These are phyloP conservation scores for Malassezia restricta DNA, from an alignment of 1,284 basidiomycete species.

Conservation along the genomic window DNA sequence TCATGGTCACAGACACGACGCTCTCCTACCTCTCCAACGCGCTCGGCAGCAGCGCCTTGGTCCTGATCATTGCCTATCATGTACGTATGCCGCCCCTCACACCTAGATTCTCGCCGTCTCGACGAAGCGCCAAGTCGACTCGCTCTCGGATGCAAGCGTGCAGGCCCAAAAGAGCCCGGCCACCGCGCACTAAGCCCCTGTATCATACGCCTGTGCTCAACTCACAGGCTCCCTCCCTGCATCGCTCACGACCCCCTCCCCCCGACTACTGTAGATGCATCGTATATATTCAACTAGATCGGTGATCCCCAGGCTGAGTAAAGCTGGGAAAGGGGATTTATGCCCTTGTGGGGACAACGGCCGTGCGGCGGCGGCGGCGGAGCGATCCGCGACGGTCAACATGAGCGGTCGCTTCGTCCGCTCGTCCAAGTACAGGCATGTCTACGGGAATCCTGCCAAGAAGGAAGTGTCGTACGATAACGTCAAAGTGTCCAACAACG, in stretches of 20 bases:
- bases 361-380: too few species aligned
- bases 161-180: background rate
- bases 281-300: constrained; percentile 13
- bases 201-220: constrained; percentile 8
- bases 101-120: constrained; percentile 12
- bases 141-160: background rate
- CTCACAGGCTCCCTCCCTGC: background rate
- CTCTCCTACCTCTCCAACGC: constrained; percentile 9
- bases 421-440: constrained; percentile 61
- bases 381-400: background rate
- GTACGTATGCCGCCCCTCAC: constrained; percentile 1
- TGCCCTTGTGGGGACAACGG: background rate
- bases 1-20: constrained; percentile 12
- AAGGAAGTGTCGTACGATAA: constrained; percentile 59
- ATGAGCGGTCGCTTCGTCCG: constrained; percentile 52
- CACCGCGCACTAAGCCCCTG: background rate
- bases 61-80: constrained; percentile 14
- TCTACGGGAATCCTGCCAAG: constrained; percentile 57
- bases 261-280: constrained; percentile 4
- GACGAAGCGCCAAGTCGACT: constrained; percentile 9
- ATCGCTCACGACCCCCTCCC: background rate
- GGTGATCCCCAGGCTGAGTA: background rate
- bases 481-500: constrained; percentile 55
- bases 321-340: background rate
- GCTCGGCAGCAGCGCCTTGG: constrained; percentile 11